These are phyloP conservation scores for Nemania diffusa DNA, from an alignment of 2,329 filamentous ascomycete genomes.

Conservation along the genomic window DNA sequence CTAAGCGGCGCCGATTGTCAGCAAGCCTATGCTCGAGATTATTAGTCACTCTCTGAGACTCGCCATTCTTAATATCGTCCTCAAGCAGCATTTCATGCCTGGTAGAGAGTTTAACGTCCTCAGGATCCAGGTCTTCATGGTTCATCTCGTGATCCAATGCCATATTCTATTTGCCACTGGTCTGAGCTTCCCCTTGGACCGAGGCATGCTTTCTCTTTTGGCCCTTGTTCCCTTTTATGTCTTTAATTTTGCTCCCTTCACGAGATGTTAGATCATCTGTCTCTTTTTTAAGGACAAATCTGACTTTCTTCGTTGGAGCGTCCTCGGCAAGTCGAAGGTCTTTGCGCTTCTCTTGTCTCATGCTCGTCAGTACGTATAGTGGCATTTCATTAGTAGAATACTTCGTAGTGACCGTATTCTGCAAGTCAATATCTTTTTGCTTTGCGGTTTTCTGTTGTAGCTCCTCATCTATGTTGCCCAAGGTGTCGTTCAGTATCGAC, in stretches of 20 bases:
- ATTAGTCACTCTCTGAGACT: background rate
- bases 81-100: background rate
- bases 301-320: conserved; percentile 24
- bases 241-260: background rate
- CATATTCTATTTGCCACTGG: conserved; percentile 40
- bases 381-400: background rate
- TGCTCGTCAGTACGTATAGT: background rate
- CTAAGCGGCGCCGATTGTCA: conserved; percentile 30
- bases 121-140: background rate
- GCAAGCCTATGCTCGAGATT: conserved; percentile 4
- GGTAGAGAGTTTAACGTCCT: background rate
- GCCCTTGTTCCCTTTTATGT: background rate
- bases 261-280: background rate
- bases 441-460: no score
- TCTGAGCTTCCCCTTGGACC: conserved; percentile 14
- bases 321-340: background rate
- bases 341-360: conserved; percentile 23
- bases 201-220: conserved; percentile 10
- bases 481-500: background rate
- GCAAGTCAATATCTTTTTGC: background rate
- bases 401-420: background rate
- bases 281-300: background rate
- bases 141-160: conserved; percentile 30
- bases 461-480: conserved; percentile 7
- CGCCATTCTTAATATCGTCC: background rate